phyloP scores from a whole-genome alignment of 805 yeast genomes.

The Candida koratica region DNA sequence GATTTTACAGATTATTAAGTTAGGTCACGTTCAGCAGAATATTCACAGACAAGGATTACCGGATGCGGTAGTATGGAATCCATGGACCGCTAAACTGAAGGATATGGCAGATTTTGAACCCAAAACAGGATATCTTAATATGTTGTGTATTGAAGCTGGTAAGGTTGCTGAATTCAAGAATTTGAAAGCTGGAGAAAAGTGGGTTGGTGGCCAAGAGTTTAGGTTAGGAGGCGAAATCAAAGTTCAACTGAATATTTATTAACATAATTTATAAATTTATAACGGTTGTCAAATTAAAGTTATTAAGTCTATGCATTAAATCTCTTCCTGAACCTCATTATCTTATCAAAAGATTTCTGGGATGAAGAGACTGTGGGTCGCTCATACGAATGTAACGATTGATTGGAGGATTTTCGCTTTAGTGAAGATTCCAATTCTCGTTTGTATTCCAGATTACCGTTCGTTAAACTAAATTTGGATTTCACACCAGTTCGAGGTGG shows the following conservation, averaged over 20 bases:
- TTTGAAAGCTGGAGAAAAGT: constrained; percentile 66
- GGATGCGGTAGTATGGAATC: constrained; percentile 92
- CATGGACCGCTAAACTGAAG: constrained; percentile 81
- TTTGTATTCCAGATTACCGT: constrained; percentile 1
- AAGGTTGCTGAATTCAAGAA: constrained; percentile 65
- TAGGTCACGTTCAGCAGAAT: constrained; percentile 68
- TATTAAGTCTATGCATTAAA: constrained; percentile 16
- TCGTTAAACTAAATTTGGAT: not conserved
- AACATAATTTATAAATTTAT: constrained; percentile 10
- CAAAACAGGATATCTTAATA: constrained; percentile 71
- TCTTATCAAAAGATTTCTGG: constrained; percentile 30
- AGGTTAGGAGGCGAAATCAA: constrained; percentile 58
- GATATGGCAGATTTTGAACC: constrained; percentile 90
- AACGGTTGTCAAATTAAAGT: too few species aligned
- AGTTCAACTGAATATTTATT: constrained; percentile 49
- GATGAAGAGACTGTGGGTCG: constrained; percentile 42
- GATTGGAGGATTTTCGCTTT: constrained; percentile 9
- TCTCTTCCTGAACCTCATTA: constrained; percentile 31
- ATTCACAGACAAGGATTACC: constrained; percentile 61
- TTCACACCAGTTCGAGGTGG: not conserved
- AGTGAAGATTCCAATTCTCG: constrained; percentile 6
- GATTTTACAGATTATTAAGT: constrained; percentile 61
- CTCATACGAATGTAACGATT: constrained; percentile 20
- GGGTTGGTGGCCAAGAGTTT: constrained; percentile 68
- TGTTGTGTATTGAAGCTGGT: constrained; percentile 97